Evolutionary conservation across 2,329 filamentous ascomycete genomes (phyloP).

Genomic region (Magnaporthiopsis incrustans): DNA sequence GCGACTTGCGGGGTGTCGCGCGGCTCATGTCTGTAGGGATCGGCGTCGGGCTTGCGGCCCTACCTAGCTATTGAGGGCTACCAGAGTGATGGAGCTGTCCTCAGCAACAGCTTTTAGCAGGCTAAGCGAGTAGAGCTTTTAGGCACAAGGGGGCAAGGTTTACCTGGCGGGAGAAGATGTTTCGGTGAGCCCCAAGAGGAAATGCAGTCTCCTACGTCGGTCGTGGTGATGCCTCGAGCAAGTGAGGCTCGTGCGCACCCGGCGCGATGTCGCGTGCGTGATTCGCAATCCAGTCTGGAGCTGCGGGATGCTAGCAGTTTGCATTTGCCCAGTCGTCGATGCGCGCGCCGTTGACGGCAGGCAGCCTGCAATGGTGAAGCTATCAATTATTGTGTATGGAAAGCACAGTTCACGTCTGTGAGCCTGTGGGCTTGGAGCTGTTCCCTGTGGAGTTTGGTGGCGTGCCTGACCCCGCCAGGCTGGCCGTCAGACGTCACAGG

Average conservation of each 20-base stretch:
- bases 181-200: too few species aligned
- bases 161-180: too few species aligned
- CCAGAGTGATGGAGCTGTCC: background rate
- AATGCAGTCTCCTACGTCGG: too few species aligned
- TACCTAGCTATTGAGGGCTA: background rate
- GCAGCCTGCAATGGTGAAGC: background rate
- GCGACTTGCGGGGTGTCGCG: constrained; percentile 27
- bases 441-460: background rate
- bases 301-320: background rate
- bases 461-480: background rate
- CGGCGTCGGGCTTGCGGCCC: background rate
- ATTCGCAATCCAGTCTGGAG: background rate
- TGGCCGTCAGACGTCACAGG: background rate
- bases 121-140: too few species aligned
- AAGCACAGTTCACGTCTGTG: too few species aligned
- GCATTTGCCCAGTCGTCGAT: background rate
- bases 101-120: too few species aligned
- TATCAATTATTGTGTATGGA: too few species aligned
- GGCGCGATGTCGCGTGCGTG: background rate
- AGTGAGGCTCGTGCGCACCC: too few species aligned
- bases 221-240: too few species aligned
- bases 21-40: constrained; percentile 31
- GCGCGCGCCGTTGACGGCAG: background rate
- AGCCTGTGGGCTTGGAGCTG: background rate
- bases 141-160: too few species aligned